Evolutionary conservation across 805 yeast species (phyloP).

Genomic region (Hanseniaspora occidentalis): DNA sequence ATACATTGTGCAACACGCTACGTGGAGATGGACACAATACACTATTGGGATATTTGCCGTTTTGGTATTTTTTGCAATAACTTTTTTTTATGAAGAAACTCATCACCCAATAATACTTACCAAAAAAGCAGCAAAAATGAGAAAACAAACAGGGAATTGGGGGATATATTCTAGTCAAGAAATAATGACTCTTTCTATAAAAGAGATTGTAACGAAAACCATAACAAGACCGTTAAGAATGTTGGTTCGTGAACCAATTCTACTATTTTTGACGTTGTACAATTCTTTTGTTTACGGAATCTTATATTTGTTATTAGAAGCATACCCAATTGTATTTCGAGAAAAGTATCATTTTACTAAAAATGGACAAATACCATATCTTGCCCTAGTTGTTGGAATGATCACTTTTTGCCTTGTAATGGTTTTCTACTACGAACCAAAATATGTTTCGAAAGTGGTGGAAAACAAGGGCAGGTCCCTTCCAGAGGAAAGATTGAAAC

Average conservation of each 20-base stretch:
- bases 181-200: slow-evolving; percentile 39
- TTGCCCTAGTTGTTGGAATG: slow-evolving; percentile 63
- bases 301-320: slow-evolving; percentile 58
- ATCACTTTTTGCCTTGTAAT: slow-evolving; percentile 41
- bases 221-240: slow-evolving; percentile 55
- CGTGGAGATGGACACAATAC: slow-evolving; percentile 80
- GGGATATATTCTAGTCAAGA: slow-evolving; percentile 72
- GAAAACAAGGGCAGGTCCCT: slow-evolving; percentile 46
- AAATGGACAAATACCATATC: slow-evolving; percentile 59
- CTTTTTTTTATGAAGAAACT: slow-evolving; percentile 42
- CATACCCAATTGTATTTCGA: slow-evolving; percentile 60
- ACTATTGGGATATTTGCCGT: slow-evolving; percentile 51
- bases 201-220: slow-evolving; percentile 50
- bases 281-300: slow-evolving; percentile 74
- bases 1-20: slow-evolving; percentile 48
- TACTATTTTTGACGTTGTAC: slow-evolving; percentile 55
- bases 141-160: slow-evolving; percentile 69
- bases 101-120: slow-evolving; percentile 59
- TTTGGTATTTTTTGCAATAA: slow-evolving; percentile 26
- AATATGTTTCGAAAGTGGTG: slow-evolving; percentile 34
- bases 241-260: slow-evolving; percentile 60
- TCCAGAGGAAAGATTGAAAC: slow-evolving; percentile 72
- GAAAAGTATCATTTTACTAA: slow-evolving; percentile 43
- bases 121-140: slow-evolving; percentile 47
- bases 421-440: slow-evolving; percentile 38